Conservation (phyloP, 2,329 filamentous ascomycete species). For the Fusarium tricinctum region DNA sequence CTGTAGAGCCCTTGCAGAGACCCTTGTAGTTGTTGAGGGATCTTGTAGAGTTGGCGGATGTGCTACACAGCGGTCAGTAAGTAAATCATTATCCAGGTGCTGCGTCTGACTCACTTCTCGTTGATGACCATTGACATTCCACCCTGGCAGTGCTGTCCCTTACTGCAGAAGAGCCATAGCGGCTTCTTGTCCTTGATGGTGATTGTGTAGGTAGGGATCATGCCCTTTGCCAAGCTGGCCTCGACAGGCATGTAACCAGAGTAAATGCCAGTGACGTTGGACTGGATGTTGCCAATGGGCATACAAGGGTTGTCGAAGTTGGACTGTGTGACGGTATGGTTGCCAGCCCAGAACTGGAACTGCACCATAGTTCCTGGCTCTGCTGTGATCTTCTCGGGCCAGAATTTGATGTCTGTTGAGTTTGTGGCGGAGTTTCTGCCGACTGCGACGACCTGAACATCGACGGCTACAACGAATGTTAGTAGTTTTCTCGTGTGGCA, state of each 20-base stretch:
- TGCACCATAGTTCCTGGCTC: slow-evolving; percentile 73
- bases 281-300: slow-evolving; percentile 68
- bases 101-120: slow-evolving; percentile 68
- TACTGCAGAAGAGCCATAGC: slow-evolving; percentile 84
- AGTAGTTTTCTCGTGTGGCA: not conserved
- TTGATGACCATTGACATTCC: slow-evolving; percentile 86
- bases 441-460: slow-evolving; percentile 76
- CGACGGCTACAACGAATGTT: slow-evolving; percentile 49
- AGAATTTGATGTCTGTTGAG: slow-evolving; percentile 69
- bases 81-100: too few species aligned
- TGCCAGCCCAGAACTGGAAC: slow-evolving; percentile 76
- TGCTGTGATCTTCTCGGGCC: slow-evolving; percentile 75
- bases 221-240: slow-evolving; percentile 62
- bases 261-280: slow-evolving; percentile 71
- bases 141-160: slow-evolving; percentile 78
- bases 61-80: slow-evolving; percentile 51
- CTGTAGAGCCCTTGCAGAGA: slow-evolving; percentile 53
- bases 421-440: slow-evolving; percentile 65
- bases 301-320: slow-evolving; percentile 79
- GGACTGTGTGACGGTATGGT: slow-evolving; percentile 86
- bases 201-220: slow-evolving; percentile 78
- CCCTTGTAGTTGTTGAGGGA: slow-evolving; percentile 65
- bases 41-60: slow-evolving; percentile 65
- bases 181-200: slow-evolving; percentile 77
- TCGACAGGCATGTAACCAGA: slow-evolving; percentile 76